Conservation (phyloP, 805 yeast species). For the Starmerella khaoyaiensis region DNA sequence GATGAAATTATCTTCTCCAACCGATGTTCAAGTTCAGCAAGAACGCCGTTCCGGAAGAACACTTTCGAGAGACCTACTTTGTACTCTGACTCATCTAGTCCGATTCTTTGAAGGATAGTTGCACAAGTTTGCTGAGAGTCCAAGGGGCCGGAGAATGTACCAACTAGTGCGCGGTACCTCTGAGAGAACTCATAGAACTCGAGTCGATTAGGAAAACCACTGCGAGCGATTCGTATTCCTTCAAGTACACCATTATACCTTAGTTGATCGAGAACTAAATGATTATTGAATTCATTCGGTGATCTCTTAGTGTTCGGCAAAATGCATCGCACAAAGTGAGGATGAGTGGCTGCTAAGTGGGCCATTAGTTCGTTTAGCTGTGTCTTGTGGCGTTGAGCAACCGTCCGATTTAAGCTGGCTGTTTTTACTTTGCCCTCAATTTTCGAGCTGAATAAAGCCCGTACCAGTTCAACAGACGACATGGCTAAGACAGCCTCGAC, state of each 20-base stretch:
- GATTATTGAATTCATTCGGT: constrained; percentile 59
- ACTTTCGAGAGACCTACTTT: constrained; percentile 61
- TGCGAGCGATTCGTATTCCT: constrained; percentile 92
- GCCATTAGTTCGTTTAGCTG: constrained; percentile 61
- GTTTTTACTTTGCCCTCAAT: constrained; percentile 15
- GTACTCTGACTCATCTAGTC: constrained; percentile 46
- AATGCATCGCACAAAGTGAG: constrained; percentile 94
- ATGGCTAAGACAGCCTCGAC: constrained; percentile 46
- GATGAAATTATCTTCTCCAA: constrained; percentile 52
- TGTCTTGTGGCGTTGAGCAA: constrained; percentile 78
- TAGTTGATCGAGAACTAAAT: constrained; percentile 71
- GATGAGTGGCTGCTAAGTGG: constrained; percentile 68
- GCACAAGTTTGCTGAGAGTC: constrained; percentile 58
- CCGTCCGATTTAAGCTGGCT: constrained; percentile 47
- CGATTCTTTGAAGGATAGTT: constrained; percentile 47
- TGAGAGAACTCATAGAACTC: constrained; percentile 65
- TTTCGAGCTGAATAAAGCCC: constrained; percentile 35
- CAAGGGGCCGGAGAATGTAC: constrained; percentile 26
- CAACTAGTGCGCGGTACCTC: constrained; percentile 62
- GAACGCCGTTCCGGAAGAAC: constrained; percentile 63
- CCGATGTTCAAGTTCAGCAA: constrained; percentile 63
- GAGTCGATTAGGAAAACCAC: constrained; percentile 91
- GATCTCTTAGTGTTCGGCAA: constrained; percentile 71
- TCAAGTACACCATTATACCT: constrained; percentile 96
- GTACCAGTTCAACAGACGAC: constrained; percentile 47